A percentile compares a stretch with the other conserved stretches of the same genome.
Conservation (phyloP, 2,329 filamentous ascomycete species). For the Paraphoma chrysanthemicola region DNA sequence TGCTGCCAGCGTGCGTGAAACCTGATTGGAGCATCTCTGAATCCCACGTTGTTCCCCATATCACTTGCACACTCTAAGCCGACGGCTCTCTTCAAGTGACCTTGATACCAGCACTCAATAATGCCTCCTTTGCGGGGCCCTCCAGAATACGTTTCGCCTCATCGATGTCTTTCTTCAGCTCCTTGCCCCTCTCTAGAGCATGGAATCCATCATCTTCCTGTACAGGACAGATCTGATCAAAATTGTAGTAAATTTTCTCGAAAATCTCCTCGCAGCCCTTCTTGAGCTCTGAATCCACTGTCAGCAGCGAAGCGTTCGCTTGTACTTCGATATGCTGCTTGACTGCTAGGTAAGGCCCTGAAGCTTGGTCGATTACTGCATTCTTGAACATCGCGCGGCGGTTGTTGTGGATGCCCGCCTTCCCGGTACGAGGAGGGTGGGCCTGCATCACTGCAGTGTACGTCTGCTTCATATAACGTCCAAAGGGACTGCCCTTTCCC, state of each 20-base stretch:
- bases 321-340: neutral
- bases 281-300: neutral
- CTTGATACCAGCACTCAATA: neutral
- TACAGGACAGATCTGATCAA: neutral
- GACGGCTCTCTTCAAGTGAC: neutral
- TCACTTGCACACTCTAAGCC: no score
- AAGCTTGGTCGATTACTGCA: neutral
- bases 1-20: no score
- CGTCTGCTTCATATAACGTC: neutral
- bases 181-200: neutral
- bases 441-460: neutral
- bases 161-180: neutral
- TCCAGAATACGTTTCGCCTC: neutral
- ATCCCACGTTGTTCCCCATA: no score
- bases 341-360: neutral
- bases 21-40: no score
- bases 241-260: neutral
- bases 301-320: neutral
- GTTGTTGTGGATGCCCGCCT: neutral
- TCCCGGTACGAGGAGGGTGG: neutral
- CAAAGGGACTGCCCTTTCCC: neutral
- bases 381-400: neutral
- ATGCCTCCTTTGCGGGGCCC: neutral
- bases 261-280: neutral
- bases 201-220: neutral